Evolutionary conservation across 2,329 filamentous ascomycete genomes (phyloP).

Genomic region (Gaeumannomyces tritici): DNA sequence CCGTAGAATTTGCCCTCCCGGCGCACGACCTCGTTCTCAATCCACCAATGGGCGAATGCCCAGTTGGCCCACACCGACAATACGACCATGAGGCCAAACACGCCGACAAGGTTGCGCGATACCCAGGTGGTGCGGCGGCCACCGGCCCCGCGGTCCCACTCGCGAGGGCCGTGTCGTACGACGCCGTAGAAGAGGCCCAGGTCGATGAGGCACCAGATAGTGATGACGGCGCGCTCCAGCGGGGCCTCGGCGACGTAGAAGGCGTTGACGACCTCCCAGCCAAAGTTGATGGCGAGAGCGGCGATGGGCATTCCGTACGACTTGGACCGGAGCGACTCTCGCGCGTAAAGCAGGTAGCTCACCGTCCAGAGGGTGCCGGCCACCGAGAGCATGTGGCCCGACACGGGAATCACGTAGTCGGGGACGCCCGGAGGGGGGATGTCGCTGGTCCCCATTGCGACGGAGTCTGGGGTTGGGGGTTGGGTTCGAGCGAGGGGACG

Average conservation of each 20-base stretch:
- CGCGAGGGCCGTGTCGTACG: neutral
- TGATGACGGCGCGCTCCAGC: conserved; percentile 2
- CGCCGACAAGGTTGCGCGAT: neutral
- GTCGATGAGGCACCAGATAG: conserved; percentile 2
- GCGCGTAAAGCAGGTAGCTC: conserved; percentile 1
- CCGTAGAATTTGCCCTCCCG: conserved; percentile 35
- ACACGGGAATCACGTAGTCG: neutral
- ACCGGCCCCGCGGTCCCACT: neutral
- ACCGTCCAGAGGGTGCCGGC: conserved; percentile 1
- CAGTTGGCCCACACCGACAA: conserved; percentile 1
- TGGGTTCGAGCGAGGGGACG: no score
- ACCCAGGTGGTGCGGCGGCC: neutral
- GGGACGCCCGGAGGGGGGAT: neutral
- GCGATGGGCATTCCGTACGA: conserved; percentile 4
- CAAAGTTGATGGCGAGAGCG: conserved; percentile 3
- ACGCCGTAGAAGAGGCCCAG: conserved; percentile 3
- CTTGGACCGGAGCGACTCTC: neutral
- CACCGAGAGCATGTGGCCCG: neutral
- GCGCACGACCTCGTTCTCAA: neutral
- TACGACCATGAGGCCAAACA: neutral
- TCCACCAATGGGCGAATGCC: conserved; percentile 2
- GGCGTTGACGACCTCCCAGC: conserved; percentile 4
- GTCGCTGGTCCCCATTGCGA: conserved; percentile 1
- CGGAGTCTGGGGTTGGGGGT: neutral
- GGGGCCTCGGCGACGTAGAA: conserved; percentile 2